Conservation (phyloP, 495 filamentous ascomycete species). For the Astrothelium macrocarpum region DNA sequence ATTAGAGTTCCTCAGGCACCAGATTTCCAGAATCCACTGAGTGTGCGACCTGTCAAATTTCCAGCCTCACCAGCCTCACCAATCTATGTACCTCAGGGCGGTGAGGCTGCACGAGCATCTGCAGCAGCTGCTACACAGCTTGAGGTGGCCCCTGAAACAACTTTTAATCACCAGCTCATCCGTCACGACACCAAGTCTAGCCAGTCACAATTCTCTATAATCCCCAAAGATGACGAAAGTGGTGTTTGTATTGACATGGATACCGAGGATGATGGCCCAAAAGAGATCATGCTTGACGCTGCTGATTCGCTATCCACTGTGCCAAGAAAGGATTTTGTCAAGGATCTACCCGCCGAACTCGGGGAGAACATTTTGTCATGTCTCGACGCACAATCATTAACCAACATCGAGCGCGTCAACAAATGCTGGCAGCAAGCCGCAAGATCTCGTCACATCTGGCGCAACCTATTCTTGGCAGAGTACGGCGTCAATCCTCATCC, state of each 20-base stretch:
- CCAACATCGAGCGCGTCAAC: constrained; percentile 52
- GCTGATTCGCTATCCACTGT: not conserved
- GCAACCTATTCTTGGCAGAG: constrained; percentile 59
- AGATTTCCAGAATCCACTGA: not conserved
- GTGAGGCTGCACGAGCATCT: constrained; percentile 1
- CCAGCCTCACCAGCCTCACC: not conserved
- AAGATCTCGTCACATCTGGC: constrained; percentile 64
- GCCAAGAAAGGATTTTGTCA: constrained; percentile 52
- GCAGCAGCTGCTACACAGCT: not conserved
- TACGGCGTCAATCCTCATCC: constrained; percentile 42
- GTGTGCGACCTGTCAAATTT: not conserved
- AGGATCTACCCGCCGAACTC: constrained; percentile 59
- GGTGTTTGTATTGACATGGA: constrained; percentile 6
- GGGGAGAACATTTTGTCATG: constrained; percentile 60
- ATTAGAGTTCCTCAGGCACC: not conserved
- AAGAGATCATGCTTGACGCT: not conserved
- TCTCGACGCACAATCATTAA: constrained; percentile 59
- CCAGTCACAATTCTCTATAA: not conserved
- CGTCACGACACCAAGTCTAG: not conserved
- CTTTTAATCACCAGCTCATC: not conserved
- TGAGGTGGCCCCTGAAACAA: not conserved
- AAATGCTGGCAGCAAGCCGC: constrained; percentile 52
- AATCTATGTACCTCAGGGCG: constrained; percentile 1
- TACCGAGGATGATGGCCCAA: constrained; percentile 9
- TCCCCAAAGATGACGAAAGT: constrained; percentile 2